phyloP scores from a whole-genome alignment of 805 yeast genomes.

The Candida sakaeoensis region DNA sequence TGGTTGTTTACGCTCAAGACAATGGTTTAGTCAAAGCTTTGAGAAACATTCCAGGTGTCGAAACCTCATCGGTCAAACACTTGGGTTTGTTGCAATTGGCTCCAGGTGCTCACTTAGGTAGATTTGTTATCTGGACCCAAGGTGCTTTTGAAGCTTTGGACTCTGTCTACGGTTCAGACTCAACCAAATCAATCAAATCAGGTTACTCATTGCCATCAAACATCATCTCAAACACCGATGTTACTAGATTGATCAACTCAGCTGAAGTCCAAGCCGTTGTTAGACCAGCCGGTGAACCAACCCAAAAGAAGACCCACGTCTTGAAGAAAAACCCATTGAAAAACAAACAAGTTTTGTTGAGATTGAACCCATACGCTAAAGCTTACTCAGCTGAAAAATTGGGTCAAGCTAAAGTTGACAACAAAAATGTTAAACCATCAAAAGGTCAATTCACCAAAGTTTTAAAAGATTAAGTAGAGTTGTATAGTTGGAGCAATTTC shows the following conservation, averaged over 20 bases:
- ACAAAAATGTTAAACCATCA: slow-evolving; percentile 61
- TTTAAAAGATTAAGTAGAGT: slow-evolving; percentile 47
- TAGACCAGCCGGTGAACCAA: slow-evolving; percentile 92
- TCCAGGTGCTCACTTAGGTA: slow-evolving; percentile 99
- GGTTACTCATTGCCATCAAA: slow-evolving; percentile 90
- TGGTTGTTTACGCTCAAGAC: slow-evolving; percentile 97
- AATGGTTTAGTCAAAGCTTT: slow-evolving; percentile 97
- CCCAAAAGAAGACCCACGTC: slow-evolving; percentile 91
- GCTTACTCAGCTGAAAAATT: slow-evolving; percentile 89
- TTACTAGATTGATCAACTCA: slow-evolving; percentile 96
- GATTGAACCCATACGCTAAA: slow-evolving; percentile 99
- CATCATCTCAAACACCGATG: slow-evolving; percentile 94
- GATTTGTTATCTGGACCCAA: slow-evolving; percentile 99
- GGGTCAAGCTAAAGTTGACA: slow-evolving; percentile 76
- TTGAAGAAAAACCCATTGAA: slow-evolving; percentile 94
- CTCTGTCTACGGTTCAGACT: slow-evolving; percentile 93
- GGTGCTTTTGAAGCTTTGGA: slow-evolving; percentile 96
- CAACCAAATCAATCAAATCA: slow-evolving; percentile 78
- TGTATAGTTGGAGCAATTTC: slow-evolving; percentile 3
- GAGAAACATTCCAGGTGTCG: slow-evolving; percentile 99
- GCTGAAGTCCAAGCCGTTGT: slow-evolving; percentile 97
- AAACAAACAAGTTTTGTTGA: slow-evolving; percentile 97
- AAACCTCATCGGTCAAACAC: slow-evolving; percentile 87
- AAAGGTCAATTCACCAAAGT: slow-evolving; percentile 67
- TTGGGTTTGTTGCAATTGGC: slow-evolving; percentile 97